These are phyloP conservation scores for Penicillium sp. DNA, from an alignment of 2,329 filamentous ascomycete genomes.

Conservation along the genomic window DNA sequence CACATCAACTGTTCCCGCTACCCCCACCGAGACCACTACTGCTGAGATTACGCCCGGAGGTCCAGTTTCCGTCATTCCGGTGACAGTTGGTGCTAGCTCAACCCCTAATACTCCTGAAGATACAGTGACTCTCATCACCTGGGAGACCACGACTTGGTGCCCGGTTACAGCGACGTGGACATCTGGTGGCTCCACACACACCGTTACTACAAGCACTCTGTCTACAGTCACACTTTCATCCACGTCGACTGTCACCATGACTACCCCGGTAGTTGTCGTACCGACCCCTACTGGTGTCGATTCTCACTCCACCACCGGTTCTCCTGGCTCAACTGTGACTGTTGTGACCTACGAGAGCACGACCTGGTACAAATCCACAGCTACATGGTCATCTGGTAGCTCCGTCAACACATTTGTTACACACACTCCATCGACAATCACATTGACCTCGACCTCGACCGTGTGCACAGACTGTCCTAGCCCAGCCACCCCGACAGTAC, in stretches of 20 bases:
- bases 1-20: constrained; percentile 42
- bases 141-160: constrained; percentile 33
- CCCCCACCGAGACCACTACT: constrained; percentile 18
- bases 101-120: constrained; percentile 2
- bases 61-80: background rate
- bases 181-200: constrained; percentile 50
- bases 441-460: constrained; percentile 16
- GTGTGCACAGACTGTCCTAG: constrained; percentile 12
- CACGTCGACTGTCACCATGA: constrained; percentile 42
- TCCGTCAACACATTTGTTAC: constrained; percentile 54
- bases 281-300: background rate
- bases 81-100: background rate
- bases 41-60: background rate
- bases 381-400: constrained; percentile 43
- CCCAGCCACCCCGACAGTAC: background rate
- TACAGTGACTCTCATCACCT: constrained; percentile 27
- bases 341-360: constrained; percentile 30
- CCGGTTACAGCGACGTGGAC: constrained; percentile 38
- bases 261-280: constrained; percentile 36
- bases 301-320: background rate
- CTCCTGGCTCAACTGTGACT: constrained; percentile 23
- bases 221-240: constrained; percentile 44
- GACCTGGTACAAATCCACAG: constrained; percentile 35
- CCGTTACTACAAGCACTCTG: constrained; percentile 58
- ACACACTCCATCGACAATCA: constrained; percentile 57